Percentiles rank a stretch among this genome's conserved stretches.
Evolutionary conservation across 1,139 yeast genomes (phyloP).

Genomic region (Scheffersomyces insectosa): DNA sequence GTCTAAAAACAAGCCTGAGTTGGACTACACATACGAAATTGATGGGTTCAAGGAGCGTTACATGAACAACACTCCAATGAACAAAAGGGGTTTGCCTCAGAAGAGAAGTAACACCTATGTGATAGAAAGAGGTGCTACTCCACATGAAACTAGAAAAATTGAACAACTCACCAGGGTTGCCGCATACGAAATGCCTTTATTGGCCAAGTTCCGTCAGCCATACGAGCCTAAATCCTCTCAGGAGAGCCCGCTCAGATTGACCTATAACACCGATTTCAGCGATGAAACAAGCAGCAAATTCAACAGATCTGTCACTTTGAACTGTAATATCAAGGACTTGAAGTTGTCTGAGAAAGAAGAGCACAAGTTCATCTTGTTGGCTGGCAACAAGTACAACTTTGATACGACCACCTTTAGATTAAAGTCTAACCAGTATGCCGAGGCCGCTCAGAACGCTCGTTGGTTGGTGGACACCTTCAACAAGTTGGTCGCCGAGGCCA

Average conservation of each 20-base stretch:
- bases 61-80: constrained; percentile 47
- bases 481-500: constrained; percentile 64
- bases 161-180: constrained; percentile 70
- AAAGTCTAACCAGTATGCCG: constrained; percentile 62
- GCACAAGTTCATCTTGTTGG: constrained; percentile 76
- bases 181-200: constrained; percentile 88
- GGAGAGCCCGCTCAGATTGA: constrained; percentile 62
- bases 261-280: constrained; percentile 72
- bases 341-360: constrained; percentile 51
- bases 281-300: constrained; percentile 64
- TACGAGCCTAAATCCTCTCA: constrained; percentile 46
- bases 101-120: constrained; percentile 42
- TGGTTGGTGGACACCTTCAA: constrained; percentile 66
- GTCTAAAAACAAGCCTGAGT: constrained; percentile 30
- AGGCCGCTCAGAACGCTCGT: constrained; percentile 85
- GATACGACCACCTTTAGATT: constrained; percentile 59
- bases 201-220: constrained; percentile 70
- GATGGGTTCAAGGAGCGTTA: constrained; percentile 47
- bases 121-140: constrained; percentile 35
- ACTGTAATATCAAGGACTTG: constrained; percentile 55
- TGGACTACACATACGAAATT: constrained; percentile 45
- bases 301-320: constrained; percentile 67
- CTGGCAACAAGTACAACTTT: constrained; percentile 77
- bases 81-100: constrained; percentile 41
- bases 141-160: constrained; percentile 38